Evolutionary conservation across 73 alveolate genomes (phyloP), one percentile per base, ranked within the genome.

Genomic region (Durusdinium trenchii): DNA sequence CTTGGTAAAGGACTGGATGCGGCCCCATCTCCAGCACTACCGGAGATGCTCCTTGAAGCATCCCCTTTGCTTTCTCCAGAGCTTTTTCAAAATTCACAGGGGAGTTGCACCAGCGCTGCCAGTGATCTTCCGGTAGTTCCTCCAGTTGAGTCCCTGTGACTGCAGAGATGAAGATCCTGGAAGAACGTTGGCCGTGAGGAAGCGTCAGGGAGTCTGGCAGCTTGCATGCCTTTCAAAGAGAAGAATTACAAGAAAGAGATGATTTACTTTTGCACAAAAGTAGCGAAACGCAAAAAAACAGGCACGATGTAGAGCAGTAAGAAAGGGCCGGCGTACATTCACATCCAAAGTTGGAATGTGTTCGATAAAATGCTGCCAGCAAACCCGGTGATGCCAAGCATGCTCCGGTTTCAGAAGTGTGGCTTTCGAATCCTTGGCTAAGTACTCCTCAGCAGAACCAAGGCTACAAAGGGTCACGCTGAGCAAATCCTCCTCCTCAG

Each of bases 11-110:
- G 51, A 83, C 94, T 23, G 94, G 94, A 50, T 83, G 94, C 20
- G 94, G 76, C 10, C 94, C 94, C 94, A 83, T 83, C 94, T 83
- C 94, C 94, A 83, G 94, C 76, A 83, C 94, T 35, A 50, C 75
- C 4, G 40, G 38, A 12, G 47, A 40, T 30, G 46, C n/a, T 36
- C 51, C 76, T 0, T 4, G 51, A 30, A 48, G 91, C 69, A 45
- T 2, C 14, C 38, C 54, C 40, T 30, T 50, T 7, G 94, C 94
- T 4, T 14, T n/a, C 76, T 36, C 40, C 94, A 84, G 42, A 20
- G 94, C 94, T 14, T 30, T 40, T 5, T 75, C 94, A 38, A 84
- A 84, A 40, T 84, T 51, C 78, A 84, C 94, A 6, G 94, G 94
- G 94, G 54, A 45, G 52, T 76, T 35, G 47, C 30, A 38, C 94